Base-by-base conservation (phyloP, 108 stramenopile species). In the Mediolabrus comicus region DNA sequence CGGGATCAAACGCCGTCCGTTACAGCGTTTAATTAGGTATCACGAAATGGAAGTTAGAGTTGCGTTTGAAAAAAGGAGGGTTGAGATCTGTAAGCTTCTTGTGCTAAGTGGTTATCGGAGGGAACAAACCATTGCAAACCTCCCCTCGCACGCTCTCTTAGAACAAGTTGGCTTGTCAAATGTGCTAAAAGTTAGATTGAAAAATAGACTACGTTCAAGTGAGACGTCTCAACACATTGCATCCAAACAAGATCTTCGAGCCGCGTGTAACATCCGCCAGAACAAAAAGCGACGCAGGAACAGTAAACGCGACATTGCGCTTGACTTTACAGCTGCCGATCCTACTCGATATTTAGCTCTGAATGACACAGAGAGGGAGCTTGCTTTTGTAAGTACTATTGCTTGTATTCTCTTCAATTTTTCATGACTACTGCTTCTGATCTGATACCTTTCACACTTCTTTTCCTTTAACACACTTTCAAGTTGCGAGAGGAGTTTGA, bases 401-500 rank as follows among this genome's bases (percentile, higher is more conserved):
- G n/a, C n/a, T n/a, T n/a, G n/a, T n/a, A n/a, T n/a, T n/a, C n/a
- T n/a, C n/a, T n/a, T n/a, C n/a, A n/a, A n/a, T n/a, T n/a, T n/a
- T n/a, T n/a, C n/a, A n/a, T n/a, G n/a, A n/a, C n/a, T n/a, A n/a
- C n/a, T n/a, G n/a, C n/a, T n/a, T n/a, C n/a, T n/a, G n/a, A n/a
- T n/a, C n/a, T n/a, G n/a, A n/a, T n/a, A n/a, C n/a, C n/a, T n/a
- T 33, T 8, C 1, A 1, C 25, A 36, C 31, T 34, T 36, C 49
- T 34, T 36, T 34, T 13, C 30, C 1, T 10, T 17, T 22, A 4
- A 9, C 3, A 19, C 16, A 1, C 29, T 46, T 28, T 49, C 4
- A 24, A 69, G 71, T 53, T 75, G 25, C 60, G 75, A 14, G 75
- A 63, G 19, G 75, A 75, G 41, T 75, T 39, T 32, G 67, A 68